Evolutionary conservation across 164 flowering plant species (phyloP), one percentile per base, ranked within the genome.

Genomic region (Aristolochia californica): DNA sequence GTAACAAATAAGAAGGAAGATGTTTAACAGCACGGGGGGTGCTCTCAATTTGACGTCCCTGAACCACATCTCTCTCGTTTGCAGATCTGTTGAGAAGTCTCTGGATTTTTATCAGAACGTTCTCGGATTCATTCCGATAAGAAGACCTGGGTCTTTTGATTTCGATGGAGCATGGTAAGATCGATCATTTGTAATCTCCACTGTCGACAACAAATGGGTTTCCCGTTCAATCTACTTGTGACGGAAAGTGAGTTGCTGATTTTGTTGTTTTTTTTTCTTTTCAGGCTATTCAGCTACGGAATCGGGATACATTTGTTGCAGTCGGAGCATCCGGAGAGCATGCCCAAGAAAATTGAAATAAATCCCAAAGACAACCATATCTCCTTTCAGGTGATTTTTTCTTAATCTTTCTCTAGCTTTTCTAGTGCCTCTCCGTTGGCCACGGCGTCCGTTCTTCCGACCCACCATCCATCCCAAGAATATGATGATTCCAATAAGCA

Each of bases 291-390:
- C 67, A 75, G 77, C 17, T 77, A 76, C 60, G 90, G 88, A 17
- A 77, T 85, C 22, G 93, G 96, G 11, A 77, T 88, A 1, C 96
- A 88, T 76, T 72, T 88, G 0, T 28, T 88, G 69, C 83, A 82
- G 66, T 72, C 90, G 0, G 86, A 83, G 27, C 59, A 82, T 17
- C 82, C 87, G 0, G 90, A 80, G 26, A 68, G 54, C 17, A 44
- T 77, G 80, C 64, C 70, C 1, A 79, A 69, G 69, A 82, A 76
- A 50, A 61, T n/a, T 0, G 74, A 66, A 30, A 88, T 88, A 27
- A 83, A 88, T 72, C 93, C 96, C 25, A 88, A 85, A 68, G 96
- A 88, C 18, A 82, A 82, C 59, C 96, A 88, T 57, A 80, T 88
- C 13, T 88, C 95, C 45, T 87, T 87, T 59, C 91, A 84, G 87